Evolutionary conservation across 139 green algal species (phyloP).

Genomic region (Picocystis salinarum): DNA sequence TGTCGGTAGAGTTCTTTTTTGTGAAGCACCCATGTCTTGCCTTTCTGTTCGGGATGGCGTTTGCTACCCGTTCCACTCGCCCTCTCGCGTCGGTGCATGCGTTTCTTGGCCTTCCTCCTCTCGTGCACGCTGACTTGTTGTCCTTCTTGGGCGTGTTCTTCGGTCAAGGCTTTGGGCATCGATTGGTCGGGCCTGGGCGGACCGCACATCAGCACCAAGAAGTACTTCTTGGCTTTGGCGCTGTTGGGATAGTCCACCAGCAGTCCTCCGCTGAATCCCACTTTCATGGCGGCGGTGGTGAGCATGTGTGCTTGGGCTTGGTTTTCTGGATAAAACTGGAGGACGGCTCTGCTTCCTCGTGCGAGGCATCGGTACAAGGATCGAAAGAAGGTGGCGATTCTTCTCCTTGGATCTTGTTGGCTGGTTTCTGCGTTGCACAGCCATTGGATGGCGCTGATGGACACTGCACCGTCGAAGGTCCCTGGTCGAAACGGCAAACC

Average conservation of each 20-base stretch:
- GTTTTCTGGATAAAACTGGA: constrained; percentile 72
- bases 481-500: constrained; percentile 48
- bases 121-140: constrained; percentile 8
- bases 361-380: constrained; percentile 61
- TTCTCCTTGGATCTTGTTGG: constrained; percentile 45
- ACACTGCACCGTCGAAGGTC: constrained; percentile 25
- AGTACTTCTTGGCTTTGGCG: constrained; percentile 93
- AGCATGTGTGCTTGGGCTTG: constrained; percentile 71
- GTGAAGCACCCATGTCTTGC: constrained; percentile 65
- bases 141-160: constrained; percentile 4
- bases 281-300: constrained; percentile 65
- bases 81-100: constrained; percentile 7
- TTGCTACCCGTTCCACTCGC: constrained; percentile 5
- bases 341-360: constrained; percentile 18
- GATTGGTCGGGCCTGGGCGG: constrained; percentile 10
- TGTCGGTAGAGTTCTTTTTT: constrained; percentile 78
- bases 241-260: constrained; percentile 92
- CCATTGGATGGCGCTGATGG: constrained; percentile 60
- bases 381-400: constrained; percentile 73
- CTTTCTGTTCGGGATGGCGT: constrained; percentile 14
- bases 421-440: constrained; percentile 84
- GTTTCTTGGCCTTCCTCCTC: constrained; percentile 1
- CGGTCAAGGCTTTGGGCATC: constrained; percentile 27
- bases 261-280: constrained; percentile 41
- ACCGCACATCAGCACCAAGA: constrained; percentile 80